Base-by-base conservation (phyloP, 345 rosid genomes). In the Mallotus nudiflorus region DNA sequence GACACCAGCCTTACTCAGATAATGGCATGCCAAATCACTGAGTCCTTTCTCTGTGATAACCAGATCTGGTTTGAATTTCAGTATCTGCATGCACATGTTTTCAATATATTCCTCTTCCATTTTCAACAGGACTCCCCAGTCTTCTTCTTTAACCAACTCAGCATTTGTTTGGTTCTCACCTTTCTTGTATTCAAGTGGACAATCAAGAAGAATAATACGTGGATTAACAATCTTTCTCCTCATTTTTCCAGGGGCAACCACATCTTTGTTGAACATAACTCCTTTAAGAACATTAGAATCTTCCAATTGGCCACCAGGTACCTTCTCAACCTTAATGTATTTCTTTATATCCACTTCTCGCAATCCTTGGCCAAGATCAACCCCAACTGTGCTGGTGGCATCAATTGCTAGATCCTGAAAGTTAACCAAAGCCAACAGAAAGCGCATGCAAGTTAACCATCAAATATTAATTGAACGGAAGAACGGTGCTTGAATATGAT, bases 141-240 rank as follows among this genome's bases (percentile, higher is more conserved):
- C 97, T 71, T 92, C 99, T 84, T 95, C 97, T 75, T 77, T 88
- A 44, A 90, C 86, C 83, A 95, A 68, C 79, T 94, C 97, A 0
- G 96, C 98, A 77, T 91, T 94, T 67, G 98, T 94, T 78, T 94
- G 98, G 84, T 90, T 94, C 86, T 94, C 98, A 16, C 98, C 98
- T 75, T 94, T 94, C 83, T 94, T 94, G 86, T 94, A 91, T 85
- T 94, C 98, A 46, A 94, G 89, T n/a, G 98, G 97, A 53, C 86
- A 87, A 67, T 94, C 97, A 56, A 94, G 95, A 73, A 94, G 97
- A 62, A 91, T 86, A 72, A 94, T 74, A 7, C 96, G 91, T 1
- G 98, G 98, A 35, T 86, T 85, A 63, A 83, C 77, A 39, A 94
- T 91, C 88, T 88, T 94, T 77, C 98, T 85, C 78, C 85, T 94